phyloP scores from a whole-genome alignment of 2,329 filamentous ascomycete genomes.

The Botrytis fragariae region DNA sequence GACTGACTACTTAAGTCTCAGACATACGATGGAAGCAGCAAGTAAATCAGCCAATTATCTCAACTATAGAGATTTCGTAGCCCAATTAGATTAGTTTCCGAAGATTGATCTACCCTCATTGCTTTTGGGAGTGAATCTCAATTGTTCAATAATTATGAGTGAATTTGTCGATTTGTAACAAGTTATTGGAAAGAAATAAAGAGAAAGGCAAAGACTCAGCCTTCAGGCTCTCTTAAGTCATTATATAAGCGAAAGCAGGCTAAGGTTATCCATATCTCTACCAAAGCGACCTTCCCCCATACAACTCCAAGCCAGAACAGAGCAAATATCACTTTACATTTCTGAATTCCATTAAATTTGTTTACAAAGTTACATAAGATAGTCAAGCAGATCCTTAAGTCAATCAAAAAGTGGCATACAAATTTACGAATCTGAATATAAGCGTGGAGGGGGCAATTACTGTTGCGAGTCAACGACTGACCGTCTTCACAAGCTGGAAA shows the following conservation, averaged over 20 bases:
- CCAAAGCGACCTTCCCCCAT: conserved; percentile 28
- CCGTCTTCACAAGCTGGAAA: conserved; percentile 2
- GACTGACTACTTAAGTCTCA: not conserved
- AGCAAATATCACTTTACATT: conserved; percentile 13
- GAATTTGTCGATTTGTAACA: not conserved
- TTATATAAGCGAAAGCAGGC: conserved; percentile 29
- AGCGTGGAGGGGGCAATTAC: not conserved
- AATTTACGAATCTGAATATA: not conserved
- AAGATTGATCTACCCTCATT: not conserved
- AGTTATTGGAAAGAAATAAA: conserved; percentile 1
- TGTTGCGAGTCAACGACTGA: not conserved
- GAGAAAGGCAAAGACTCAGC: conserved; percentile 4
- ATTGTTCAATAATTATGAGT: not conserved
- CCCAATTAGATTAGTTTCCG: not conserved
- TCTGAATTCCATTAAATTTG: conserved; percentile 5
- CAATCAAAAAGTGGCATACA: conserved; percentile 11
- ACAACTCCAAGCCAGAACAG: conserved; percentile 32
- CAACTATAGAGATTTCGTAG: not conserved
- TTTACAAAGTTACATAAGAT: conserved; percentile 20
- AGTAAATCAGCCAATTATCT: not conserved
- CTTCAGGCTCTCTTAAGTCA: not conserved
- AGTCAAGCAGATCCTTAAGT: conserved; percentile 10
- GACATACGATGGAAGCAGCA: not conserved
- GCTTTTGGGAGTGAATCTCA: not conserved
- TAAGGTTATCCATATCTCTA: conserved; percentile 30